phyloP scores from a whole-genome alignment of 2,329 filamentous ascomycete species.

The Apiospora kogelbergensis region DNA sequence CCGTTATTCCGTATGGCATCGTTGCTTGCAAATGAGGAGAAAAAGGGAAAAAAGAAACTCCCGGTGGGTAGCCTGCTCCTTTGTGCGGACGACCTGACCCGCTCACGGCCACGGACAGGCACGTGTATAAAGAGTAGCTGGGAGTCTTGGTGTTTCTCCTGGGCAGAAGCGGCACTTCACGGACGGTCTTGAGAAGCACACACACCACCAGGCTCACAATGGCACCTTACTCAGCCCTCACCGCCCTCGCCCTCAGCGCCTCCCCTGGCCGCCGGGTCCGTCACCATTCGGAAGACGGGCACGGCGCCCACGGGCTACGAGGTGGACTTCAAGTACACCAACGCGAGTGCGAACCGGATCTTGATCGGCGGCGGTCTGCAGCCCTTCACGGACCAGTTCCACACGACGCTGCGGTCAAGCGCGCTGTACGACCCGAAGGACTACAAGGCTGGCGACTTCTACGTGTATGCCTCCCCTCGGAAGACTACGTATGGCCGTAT shows the following conservation, averaged over 20 bases:
- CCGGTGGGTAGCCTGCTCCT: background rate
- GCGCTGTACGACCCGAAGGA: slow-evolving; percentile 27
- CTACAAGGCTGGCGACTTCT: slow-evolving; percentile 29
- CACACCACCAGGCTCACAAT: background rate
- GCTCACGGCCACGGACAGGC: background rate
- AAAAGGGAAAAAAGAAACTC: background rate
- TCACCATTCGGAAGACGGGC: slow-evolving; percentile 11
- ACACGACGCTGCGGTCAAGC: slow-evolving; percentile 22
- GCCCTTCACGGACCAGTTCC: slow-evolving; percentile 28
- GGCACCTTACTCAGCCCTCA: background rate
- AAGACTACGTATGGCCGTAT: slow-evolving; percentile 25
- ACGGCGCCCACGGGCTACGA: slow-evolving; percentile 11
- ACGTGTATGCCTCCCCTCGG: slow-evolving; percentile 19
- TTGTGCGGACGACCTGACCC: background rate
- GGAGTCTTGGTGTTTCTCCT: background rate
- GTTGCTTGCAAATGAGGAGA: background rate
- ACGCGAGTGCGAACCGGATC: slow-evolving; percentile 8
- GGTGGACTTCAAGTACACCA: slow-evolving; percentile 12
- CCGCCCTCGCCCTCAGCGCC: background rate
- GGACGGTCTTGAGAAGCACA: background rate
- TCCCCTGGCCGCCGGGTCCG: slow-evolving; percentile 2
- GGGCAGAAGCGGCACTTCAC: background rate
- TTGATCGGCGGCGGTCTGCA: slow-evolving; percentile 26
- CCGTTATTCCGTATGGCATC: background rate
- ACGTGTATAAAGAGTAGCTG: background rate